phyloP scores from a whole-genome alignment of 192 early-diverging fungal species.

The Backusella psychrophila region DNA sequence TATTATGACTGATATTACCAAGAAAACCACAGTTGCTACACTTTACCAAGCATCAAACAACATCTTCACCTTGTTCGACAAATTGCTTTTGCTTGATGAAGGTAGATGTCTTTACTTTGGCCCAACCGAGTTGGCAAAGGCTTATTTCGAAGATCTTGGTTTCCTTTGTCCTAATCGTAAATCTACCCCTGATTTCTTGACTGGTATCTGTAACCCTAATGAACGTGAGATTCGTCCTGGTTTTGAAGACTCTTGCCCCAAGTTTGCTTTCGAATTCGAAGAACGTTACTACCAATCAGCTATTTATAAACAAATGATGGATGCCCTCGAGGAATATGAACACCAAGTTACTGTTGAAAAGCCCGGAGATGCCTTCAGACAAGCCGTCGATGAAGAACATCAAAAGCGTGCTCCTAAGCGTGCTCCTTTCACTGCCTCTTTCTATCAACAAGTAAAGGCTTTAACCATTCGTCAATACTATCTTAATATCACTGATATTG shows the following conservation, averaged over 20 bases:
- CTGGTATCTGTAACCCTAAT: slow-evolving; percentile 62
- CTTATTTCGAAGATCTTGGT: slow-evolving; percentile 63
- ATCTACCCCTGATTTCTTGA: slow-evolving; percentile 72
- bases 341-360: slow-evolving; percentile 24
- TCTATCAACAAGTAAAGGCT: slow-evolving; percentile 57
- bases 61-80: slow-evolving; percentile 76
- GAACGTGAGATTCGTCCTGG: slow-evolving; percentile 54
- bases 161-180: slow-evolving; percentile 62
- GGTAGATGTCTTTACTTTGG: slow-evolving; percentile 73
- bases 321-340: slow-evolving; percentile 45
- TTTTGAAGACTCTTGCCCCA: slow-evolving; percentile 53
- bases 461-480: slow-evolving; percentile 63
- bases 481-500: slow-evolving; percentile 54
- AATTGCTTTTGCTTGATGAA: slow-evolving; percentile 61
- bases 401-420: slow-evolving; percentile 44
- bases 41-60: slow-evolving; percentile 76
- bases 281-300: slow-evolving; percentile 44
- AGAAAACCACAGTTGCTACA: slow-evolving; percentile 58
- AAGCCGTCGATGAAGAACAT: slow-evolving; percentile 56
- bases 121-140: slow-evolving; percentile 52
- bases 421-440: slow-evolving; percentile 66
- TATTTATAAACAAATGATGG: slow-evolving; percentile 38
- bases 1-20: slow-evolving; percentile 66
- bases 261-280: slow-evolving; percentile 63
- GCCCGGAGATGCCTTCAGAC: slow-evolving; percentile 33